phyloP scores from a whole-genome alignment of 305 asterid species.

The Fraxinus sp. region DNA sequence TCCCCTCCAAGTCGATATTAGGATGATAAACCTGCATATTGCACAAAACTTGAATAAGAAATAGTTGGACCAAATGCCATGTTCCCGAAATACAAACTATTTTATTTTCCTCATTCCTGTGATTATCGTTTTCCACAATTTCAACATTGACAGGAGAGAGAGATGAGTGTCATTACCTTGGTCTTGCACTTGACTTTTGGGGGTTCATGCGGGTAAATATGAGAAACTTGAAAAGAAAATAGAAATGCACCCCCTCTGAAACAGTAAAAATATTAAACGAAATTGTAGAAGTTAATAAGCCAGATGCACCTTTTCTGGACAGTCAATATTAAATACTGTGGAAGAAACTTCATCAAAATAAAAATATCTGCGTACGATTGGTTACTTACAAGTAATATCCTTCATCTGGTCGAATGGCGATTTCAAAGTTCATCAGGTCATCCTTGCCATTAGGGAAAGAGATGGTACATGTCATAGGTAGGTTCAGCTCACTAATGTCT shows the following conservation, averaged over 20 bases:
- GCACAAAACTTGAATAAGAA: background rate
- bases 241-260: conserved; percentile 76
- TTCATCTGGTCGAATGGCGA: conserved; percentile 33
- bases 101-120: background rate
- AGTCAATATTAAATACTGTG: background rate
- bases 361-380: background rate
- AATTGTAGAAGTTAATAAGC: background rate
- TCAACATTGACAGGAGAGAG: background rate
- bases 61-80: background rate
- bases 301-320: background rate
- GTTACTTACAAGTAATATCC: conserved; percentile 38
- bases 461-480: conserved; percentile 35
- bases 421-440: conserved; percentile 39
- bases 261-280: background rate
- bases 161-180: conserved; percentile 45
- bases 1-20: conserved; percentile 92
- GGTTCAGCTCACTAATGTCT: conserved; percentile 43
- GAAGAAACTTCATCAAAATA: background rate
- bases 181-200: conserved; percentile 99
- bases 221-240: conserved; percentile 80
- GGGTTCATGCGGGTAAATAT: conserved; percentile 87
- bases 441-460: conserved; percentile 39
- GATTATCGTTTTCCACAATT: background rate
- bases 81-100: background rate
- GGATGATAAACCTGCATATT: conserved; percentile 86